phyloP scores from a whole-genome alignment of 306 rosid species.

The Carpinus viminea region DNA sequence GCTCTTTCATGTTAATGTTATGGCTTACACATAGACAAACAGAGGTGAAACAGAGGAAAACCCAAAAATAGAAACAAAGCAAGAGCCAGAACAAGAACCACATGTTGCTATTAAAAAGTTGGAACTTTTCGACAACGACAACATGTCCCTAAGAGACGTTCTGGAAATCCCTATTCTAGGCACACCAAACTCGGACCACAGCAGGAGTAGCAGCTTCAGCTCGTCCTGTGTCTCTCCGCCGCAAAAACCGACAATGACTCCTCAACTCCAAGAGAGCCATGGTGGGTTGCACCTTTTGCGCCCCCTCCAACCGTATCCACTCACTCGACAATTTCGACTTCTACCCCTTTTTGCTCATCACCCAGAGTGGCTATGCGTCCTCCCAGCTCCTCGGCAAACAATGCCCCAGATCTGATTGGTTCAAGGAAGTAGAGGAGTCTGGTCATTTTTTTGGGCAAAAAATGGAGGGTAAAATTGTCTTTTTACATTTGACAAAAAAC shows the following conservation, averaged over 20 bases:
- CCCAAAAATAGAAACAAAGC: conserved; percentile 8
- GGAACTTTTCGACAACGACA: conserved; percentile 31
- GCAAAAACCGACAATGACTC: conserved; percentile 25
- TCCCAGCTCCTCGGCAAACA: no score
- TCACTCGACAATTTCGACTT: no score
- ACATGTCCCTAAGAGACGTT: conserved; percentile 72
- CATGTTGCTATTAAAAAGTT: conserved; percentile 1
- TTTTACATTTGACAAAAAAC: no score
- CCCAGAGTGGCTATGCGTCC: no score
- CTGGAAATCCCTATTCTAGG: conserved; percentile 56
- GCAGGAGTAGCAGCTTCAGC: conserved; percentile 31
- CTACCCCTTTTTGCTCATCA: no score
- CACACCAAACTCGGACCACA: conserved; percentile 53
- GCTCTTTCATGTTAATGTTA: not conserved
- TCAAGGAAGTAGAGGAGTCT: no score
- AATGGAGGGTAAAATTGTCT: no score
- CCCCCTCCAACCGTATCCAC: no score
- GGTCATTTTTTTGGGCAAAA: no score
- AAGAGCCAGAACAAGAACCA: not conserved
- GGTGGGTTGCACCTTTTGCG: conserved; percentile 27
- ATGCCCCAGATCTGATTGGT: no score
- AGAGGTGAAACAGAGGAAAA: conserved; percentile 31
- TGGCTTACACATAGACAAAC: conserved; percentile 18
- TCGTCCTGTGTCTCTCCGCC: conserved; percentile 4
- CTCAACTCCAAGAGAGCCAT: conserved; percentile 9